phyloP scores from a whole-genome alignment of 805 yeast genomes.

The Myxozyma vanderwaltii region DNA sequence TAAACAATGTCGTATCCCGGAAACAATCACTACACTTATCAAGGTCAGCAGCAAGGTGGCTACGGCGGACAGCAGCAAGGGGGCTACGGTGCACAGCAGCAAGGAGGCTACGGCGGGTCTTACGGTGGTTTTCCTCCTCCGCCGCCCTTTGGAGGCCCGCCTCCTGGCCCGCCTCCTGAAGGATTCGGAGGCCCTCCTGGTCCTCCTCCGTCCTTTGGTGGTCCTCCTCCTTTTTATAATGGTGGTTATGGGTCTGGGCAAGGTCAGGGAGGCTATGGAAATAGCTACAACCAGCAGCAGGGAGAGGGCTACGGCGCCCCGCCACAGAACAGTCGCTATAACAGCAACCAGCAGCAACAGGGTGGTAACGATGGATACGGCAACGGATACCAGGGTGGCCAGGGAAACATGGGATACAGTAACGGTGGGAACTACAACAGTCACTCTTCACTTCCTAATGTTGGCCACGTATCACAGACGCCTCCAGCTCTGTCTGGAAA shows the following conservation, averaged over 20 bases:
- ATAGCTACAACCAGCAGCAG: background rate
- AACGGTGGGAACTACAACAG: constrained; percentile 3
- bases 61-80: background rate
- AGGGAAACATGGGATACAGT: background rate
- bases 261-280: background rate
- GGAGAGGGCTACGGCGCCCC: constrained; percentile 8
- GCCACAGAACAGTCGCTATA: background rate
- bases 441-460: background rate
- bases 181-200: no score
- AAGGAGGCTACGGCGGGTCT: constrained; percentile 4
- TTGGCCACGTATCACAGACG: background rate
- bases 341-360: background rate
- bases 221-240: constrained; percentile 14
- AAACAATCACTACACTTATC: constrained; percentile 42
- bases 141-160: constrained; percentile 17
- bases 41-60: constrained; percentile 25
- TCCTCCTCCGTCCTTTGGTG: constrained; percentile 35
- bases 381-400: constrained; percentile 13
- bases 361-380: constrained; percentile 4
- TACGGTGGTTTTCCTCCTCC: constrained; percentile 6
- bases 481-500: background rate
- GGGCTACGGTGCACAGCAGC: constrained; percentile 6
- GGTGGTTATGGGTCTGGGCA: constrained; percentile 2
- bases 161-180: no score
- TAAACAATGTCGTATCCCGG: constrained; percentile 42